A percentile compares a stretch with the other conserved stretches of the same genome.
These are phyloP conservation scores for Echium plantagineum DNA, from an alignment of 257 asterid species.

Conservation along the genomic window DNA sequence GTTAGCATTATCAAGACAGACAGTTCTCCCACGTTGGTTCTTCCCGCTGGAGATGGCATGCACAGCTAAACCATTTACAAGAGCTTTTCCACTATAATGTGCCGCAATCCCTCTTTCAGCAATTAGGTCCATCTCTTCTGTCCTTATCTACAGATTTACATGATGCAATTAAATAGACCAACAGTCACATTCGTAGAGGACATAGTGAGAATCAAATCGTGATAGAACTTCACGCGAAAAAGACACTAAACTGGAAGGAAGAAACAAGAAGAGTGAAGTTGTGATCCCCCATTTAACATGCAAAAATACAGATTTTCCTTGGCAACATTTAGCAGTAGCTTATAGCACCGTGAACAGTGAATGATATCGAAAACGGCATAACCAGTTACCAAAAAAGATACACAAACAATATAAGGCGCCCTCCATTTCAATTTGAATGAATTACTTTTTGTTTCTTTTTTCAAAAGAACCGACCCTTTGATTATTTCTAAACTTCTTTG, in stretches of 20 bases:
- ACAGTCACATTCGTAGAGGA: neutral
- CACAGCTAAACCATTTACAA: conserved; percentile 77
- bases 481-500: no score
- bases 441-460: no score
- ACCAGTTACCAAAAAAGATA: no score
- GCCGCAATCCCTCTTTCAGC: conserved; percentile 94
- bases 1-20: conserved; percentile 80
- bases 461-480: no score
- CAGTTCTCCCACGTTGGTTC: conserved; percentile 47
- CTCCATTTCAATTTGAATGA: no score
- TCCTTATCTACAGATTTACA: conserved; percentile 53
- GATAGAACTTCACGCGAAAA: neutral
- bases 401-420: no score
- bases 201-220: neutral
- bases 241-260: neutral
- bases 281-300: neutral
- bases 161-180: neutral
- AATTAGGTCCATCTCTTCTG: conserved; percentile 91
- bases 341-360: no score
- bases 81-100: conserved; percentile 76
- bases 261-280: neutral
- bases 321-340: no score
- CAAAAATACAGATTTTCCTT: no score
- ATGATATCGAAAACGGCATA: no score
- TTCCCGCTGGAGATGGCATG: conserved; percentile 42